Evolutionary conservation across 2,329 filamentous ascomycete species (phyloP), one percentile per base, ranked within the genome.

Genomic region (Trichoderma guizhouense): DNA sequence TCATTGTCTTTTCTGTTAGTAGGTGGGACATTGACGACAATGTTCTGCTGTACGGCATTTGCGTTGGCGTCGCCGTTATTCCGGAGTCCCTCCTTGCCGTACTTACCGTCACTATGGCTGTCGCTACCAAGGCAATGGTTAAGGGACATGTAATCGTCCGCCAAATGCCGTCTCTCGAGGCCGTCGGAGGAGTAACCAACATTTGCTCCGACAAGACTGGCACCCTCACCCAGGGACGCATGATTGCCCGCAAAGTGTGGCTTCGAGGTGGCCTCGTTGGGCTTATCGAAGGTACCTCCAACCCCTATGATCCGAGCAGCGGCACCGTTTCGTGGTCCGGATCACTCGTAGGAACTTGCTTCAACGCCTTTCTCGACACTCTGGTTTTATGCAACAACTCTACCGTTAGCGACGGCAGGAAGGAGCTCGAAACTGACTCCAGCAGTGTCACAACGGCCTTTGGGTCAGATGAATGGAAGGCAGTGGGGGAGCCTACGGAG

Each of bases 121-220:
- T 90, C 67, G 90, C 89, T 5, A 89, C 88, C 24, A 90, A 89
- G 74, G 86, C 87, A 21, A 91, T 91, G 89, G 87, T 88, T 60
- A 86, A 87, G 76, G 85, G 88, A 8, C 86, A 92, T 74, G 89
- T 92, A 58, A 89, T 92, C 74, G 88, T 92, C 47, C 87, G 90
- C 72, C 90, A 90, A 75, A 86, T 92, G 77, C 85, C 88, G 5
- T 88, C 89, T 2, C 85, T 92, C 7, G 90, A 92, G 76, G 90
- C 90, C 18, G 86, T 92, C 53, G 90, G 90, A 62, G 89, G 88
- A 70, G 89, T 92, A n/a, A 92, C 89, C 73, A 89, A 90, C 75
- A 90, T 92, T 73, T 92, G 90, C 80, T 91, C 89, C 51, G 90
- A 92, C 84, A 92, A 92, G 82, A 92, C 90, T 5, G 90, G 91